Evolutionary conservation across 495 filamentous ascomycete species (phyloP), one percentile per base, ranked within the genome.

Genomic region (Glarea lozoyensis): DNA sequence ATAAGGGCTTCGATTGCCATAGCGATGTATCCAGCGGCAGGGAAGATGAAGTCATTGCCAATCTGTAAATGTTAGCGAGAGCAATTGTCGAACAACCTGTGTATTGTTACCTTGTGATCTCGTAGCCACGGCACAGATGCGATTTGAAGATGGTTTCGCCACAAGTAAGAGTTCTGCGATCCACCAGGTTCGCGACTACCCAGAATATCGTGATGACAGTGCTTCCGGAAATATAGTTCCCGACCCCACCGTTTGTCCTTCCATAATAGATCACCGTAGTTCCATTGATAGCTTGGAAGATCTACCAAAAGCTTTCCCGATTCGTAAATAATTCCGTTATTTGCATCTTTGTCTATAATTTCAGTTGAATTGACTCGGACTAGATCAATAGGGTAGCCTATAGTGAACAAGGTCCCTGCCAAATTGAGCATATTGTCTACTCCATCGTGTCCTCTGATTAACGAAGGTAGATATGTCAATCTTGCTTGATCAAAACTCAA

Each of bases 1-100:
- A 1, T 2, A 13, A 40, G 6, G 37, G 62, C 61, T 43, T 85
- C 79, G 0, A 78, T 42, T 1, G 71, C 75, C 61, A 78, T 76
- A 4, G 68, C 60, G 10, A 73, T 37, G 32, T 72, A 75, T 12
- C 43, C 48, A 0, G 69, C 70, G 25, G 62, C 69, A 1, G 60
- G 55, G 29, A 56, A 51, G 9, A 60, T 30, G 2, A 43, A 16
- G 1, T 30, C n/a, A 0, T 29, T 16, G 9, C 47, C 49, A 20
- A 60, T 16, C 22, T 29, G n/a, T 29, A 7, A 29, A 7, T 7
- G n/a, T 29, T 7, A 7, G 25, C 15, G 25, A 27, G 25, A 29
- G 7, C 25, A 29, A 7, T 7, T 29, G 7, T 29, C 7, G 7
- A n/a, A n/a, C n/a, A 7, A 29, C 7, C 58, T 1, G 49, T 45